phyloP scores from a whole-genome alignment of 2,329 filamentous ascomycete species.

The Ophiostoma himal-ulmi region DNA sequence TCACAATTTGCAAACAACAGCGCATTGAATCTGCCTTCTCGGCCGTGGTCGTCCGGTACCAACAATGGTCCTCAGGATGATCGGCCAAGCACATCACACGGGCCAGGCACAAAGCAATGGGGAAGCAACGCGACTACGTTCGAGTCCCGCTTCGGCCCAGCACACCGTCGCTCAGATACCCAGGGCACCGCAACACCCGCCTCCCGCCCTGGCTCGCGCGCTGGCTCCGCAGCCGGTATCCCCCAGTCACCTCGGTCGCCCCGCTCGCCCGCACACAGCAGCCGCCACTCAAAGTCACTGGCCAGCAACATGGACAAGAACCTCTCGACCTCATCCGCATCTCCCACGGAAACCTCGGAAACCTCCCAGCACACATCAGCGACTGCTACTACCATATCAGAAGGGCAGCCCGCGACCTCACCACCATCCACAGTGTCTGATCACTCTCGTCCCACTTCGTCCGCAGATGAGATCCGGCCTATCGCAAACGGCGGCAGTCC shows the following conservation, averaged over 20 bases:
- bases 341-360: not conserved
- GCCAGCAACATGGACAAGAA: slow-evolving; percentile 19
- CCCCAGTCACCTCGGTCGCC: slow-evolving; percentile 25
- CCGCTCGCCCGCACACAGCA: slow-evolving; percentile 12
- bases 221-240: not conserved
- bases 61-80: slow-evolving; percentile 24
- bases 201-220: not conserved
- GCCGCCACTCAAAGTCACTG: slow-evolving; percentile 12
- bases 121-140: slow-evolving; percentile 42
- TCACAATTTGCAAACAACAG: slow-evolving; percentile 32
- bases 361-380: not conserved
- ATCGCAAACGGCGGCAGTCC: not conserved
- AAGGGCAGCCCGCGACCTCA: not conserved
- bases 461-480: slow-evolving; percentile 14
- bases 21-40: slow-evolving; percentile 40
- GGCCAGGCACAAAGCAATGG: slow-evolving; percentile 37
- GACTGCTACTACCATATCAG: not conserved
- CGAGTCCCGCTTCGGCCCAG: slow-evolving; percentile 36
- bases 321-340: slow-evolving; percentile 24
- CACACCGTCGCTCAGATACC: slow-evolving; percentile 25
- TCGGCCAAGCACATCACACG: slow-evolving; percentile 32
- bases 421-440: slow-evolving; percentile 16
- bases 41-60: slow-evolving; percentile 19
- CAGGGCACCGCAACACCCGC: not conserved
- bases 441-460: slow-evolving; percentile 10